phyloP scores from a whole-genome alignment of 257 asterid species.

The Anisodus tanguticus region DNA sequence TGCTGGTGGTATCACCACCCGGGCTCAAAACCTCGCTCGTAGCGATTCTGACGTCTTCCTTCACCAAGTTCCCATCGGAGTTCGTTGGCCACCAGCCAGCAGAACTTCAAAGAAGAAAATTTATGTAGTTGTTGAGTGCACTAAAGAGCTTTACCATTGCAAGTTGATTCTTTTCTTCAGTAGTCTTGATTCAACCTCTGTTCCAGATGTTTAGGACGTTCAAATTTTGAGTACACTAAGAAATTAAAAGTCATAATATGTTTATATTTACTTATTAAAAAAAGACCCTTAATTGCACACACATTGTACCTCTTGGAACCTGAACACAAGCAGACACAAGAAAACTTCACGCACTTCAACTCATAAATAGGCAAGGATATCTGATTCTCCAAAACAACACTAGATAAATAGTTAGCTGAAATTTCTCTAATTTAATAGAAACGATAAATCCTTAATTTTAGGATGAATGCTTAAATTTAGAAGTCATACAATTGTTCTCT shows the following conservation, averaged over 20 bases:
- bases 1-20: too few relatives aligned
- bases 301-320: conserved; percentile 16
- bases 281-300: background rate
- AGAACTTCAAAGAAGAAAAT: too few relatives aligned
- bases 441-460: background rate
- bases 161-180: conserved; percentile 6
- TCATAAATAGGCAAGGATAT: conserved; percentile 6
- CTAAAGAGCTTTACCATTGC: conserved; percentile 23
- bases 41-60: too few relatives aligned
- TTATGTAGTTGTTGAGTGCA: background rate
- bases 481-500: background rate
- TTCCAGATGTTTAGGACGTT: conserved; percentile 8
- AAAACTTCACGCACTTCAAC: background rate
- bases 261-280: background rate
- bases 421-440: background rate
- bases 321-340: background rate
- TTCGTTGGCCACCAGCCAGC: too few relatives aligned
- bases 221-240: background rate
- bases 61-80: too few relatives aligned
- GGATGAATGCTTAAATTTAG: background rate
- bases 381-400: conserved; percentile 16
- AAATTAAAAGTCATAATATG: background rate
- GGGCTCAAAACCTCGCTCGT: too few relatives aligned
- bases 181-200: conserved; percentile 18
- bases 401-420: background rate